A percentile compares a stretch with the other conserved stretches of the same genome.
phyloP scores from a whole-genome alignment of 192 early-diverging fungal genomes.

The Umbelopsis vinacea region DNA sequence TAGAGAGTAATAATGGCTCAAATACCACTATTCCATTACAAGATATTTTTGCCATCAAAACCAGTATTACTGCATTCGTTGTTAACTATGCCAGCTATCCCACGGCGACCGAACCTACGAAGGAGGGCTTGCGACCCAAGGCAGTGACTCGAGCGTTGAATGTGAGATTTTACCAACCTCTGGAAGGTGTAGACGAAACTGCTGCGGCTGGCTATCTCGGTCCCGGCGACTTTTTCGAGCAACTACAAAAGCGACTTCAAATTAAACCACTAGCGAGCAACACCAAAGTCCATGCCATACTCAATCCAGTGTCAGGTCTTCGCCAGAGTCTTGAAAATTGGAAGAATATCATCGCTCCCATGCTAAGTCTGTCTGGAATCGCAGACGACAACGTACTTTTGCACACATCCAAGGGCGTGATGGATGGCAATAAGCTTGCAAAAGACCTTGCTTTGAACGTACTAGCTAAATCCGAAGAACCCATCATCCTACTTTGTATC shows the following conservation, averaged over 20 bases:
- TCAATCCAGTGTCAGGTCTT: conserved; percentile 45
- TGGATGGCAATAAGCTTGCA: conserved; percentile 31
- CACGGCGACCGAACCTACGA: background rate
- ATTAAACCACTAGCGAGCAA: background rate
- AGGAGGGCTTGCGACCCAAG: background rate
- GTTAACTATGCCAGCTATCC: conserved; percentile 5
- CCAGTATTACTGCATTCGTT: background rate
- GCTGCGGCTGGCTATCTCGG: background rate
- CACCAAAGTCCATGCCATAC: conserved; percentile 39
- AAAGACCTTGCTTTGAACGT: conserved; percentile 37
- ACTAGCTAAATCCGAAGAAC: background rate
- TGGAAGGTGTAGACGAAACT: background rate
- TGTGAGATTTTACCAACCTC: background rate
- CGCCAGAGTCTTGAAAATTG: conserved; percentile 33
- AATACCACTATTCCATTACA: background rate
- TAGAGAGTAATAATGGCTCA: background rate
- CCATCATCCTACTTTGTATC: conserved; percentile 43
- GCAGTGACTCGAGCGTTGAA: background rate
- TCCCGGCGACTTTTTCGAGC: background rate
- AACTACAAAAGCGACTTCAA: background rate
- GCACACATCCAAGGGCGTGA: conserved; percentile 29
- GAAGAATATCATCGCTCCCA: conserved; percentile 43
- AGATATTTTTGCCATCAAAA: conserved; percentile 12
- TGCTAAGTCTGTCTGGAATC: conserved; percentile 34
- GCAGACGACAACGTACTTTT: conserved; percentile 16